These are phyloP conservation scores for Rhododendron vialii DNA, from an alignment of 148 eudicot genomes.

Conservation along the genomic window DNA sequence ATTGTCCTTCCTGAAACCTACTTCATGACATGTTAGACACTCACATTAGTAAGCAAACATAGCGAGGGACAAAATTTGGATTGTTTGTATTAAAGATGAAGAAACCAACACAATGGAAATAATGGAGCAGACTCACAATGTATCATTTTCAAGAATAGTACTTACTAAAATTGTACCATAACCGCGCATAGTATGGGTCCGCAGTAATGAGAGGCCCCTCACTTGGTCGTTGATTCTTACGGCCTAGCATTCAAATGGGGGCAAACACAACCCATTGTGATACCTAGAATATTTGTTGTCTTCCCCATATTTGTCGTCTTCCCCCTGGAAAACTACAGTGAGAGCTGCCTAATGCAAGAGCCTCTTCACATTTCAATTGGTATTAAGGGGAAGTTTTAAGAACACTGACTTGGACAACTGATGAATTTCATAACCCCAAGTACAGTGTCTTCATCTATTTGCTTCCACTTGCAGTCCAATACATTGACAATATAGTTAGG, in stretches of 20 bases:
- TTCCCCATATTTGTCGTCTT: neutral
- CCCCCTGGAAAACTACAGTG: neutral
- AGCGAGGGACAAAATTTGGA: neutral
- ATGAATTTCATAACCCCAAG: neutral
- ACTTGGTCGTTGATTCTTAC: neutral
- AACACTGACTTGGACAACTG: neutral
- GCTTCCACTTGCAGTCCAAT: neutral
- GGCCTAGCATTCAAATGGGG: neutral
- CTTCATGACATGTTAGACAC: neutral
- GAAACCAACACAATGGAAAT: neutral
- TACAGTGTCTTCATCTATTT: neutral
- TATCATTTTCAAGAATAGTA: neutral
- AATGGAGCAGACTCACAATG: neutral
- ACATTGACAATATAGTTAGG: neutral
- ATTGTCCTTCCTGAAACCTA: neutral
- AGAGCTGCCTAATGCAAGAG: neutral
- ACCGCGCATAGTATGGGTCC: neutral
- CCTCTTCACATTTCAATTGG: neutral
- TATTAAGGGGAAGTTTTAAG: neutral
- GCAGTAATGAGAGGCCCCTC: neutral
- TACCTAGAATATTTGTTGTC: neutral
- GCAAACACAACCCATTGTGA: neutral
- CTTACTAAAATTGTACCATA: neutral
- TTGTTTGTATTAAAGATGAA: neutral
- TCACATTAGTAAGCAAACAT: neutral